These are phyloP conservation scores for Piper betle DNA, from an alignment of 164 flowering plant genomes.

Conservation along the genomic window DNA sequence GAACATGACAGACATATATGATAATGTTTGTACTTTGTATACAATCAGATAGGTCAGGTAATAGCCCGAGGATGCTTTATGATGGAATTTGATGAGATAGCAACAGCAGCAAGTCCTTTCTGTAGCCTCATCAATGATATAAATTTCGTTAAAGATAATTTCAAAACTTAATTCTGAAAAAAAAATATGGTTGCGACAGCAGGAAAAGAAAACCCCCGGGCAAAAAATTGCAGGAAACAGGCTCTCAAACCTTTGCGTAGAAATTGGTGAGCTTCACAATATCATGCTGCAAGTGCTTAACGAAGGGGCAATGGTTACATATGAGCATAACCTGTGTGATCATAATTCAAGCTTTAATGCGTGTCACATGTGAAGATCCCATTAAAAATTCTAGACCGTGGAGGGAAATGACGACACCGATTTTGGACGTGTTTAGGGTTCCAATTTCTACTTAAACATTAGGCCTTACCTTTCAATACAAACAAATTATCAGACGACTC, in stretches of 20 bases:
- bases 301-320: constrained; percentile 96
- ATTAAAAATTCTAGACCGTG: too few relatives aligned
- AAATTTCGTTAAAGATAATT: neutral
- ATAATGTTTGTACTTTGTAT: too few relatives aligned
- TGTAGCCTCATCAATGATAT: constrained; percentile 20
- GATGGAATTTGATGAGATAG: constrained; percentile 86
- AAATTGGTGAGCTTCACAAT: constrained; percentile 68
- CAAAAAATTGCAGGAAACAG: neutral
- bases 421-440: too few relatives aligned
- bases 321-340: constrained; percentile 77
- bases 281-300: constrained; percentile 64
- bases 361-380: neutral
- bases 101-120: constrained; percentile 87
- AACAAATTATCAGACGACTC: too few relatives aligned
- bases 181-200: neutral
- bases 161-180: neutral
- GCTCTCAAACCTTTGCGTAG: constrained; percentile 51
- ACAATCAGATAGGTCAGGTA: neutral
- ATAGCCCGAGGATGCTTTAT: constrained; percentile 76
- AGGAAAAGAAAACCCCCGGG: neutral
- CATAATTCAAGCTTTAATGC: neutral
- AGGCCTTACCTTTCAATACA: too few relatives aligned
- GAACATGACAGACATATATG: too few relatives aligned
- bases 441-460: too few relatives aligned
- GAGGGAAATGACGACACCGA: neutral